Base-by-base conservation (phyloP, 2,329 filamentous ascomycete genomes). In the Paracamarosporium sp. region DNA sequence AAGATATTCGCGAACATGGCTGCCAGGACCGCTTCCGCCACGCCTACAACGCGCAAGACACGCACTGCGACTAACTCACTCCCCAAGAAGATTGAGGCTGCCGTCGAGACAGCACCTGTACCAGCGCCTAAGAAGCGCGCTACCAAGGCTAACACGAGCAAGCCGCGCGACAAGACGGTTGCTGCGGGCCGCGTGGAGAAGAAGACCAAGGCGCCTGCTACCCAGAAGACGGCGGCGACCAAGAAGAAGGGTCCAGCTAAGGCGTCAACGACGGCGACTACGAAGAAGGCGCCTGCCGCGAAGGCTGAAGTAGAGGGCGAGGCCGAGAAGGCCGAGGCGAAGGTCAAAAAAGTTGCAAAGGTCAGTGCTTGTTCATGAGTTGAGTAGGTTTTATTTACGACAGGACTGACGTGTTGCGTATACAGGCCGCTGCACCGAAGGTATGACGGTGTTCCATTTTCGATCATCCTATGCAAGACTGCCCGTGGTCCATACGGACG, bases 11-110 rank as follows among this genome's bases (percentile, higher is more conserved):
- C n/a, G 27, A 56, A 50, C 45, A 70, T 71, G 69, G 59, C 62
- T 41, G 64, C 65, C 31, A n/a, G 36, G 22, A 40, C 36, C 36
- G 17, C 36, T 17, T 20, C 36, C 36, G 36, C 36, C 8, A 40
- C 36, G 17, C 36, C 36, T 17, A 40, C 36, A 17, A 40, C 36
- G 36, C 36, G 36, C 36, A 66, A 62, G 40, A 73, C 68, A 6
- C 69, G 70, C 71, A 84, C 83, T 48, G 74, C 76, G 65, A 84
- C 82, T 33, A 82, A 82, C 79, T 80, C 82, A 13, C 41, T 55
- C 7, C 56, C 56, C 41, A 41, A 47, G 22, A 44, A 53, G 47
- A 52, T 44, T 31, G 43, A 52, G n/a, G 25, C 33, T 17, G 31
- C 27, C 17, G 70, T 84, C 67, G 82, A 85, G 70, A 81, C 81